Conservation (phyloP, 768 basidiomycete species). For the Kwoniella botswanensis region DNA sequence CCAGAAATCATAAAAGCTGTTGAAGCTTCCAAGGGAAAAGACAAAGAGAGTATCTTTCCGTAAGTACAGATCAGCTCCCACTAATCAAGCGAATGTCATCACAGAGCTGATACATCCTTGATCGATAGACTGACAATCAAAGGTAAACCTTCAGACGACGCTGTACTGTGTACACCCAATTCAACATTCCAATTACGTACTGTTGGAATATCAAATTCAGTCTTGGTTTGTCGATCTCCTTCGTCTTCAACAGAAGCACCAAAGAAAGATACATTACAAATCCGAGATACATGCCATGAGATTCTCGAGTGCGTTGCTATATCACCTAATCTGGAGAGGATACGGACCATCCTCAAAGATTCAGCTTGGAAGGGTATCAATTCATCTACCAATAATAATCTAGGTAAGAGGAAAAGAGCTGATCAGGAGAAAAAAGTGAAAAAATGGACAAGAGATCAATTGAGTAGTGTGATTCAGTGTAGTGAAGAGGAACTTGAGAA, state of each 20-base stretch:
- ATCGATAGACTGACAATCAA: conserved; percentile 72
- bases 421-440: conserved; percentile 59
- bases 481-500: conserved; percentile 74
- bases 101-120: not conserved
- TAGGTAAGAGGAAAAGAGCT: conserved; percentile 15
- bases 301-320: conserved; percentile 78
- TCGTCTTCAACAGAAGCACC: conserved; percentile 6
- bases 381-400: not conserved
- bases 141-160: conserved; percentile 79
- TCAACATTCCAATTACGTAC: conserved; percentile 84
- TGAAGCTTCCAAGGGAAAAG: conserved; percentile 33
- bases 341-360: conserved; percentile 68
- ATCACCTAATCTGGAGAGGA: conserved; percentile 75
- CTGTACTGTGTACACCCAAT: conserved; percentile 81
- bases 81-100: too few species aligned
- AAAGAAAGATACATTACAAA: conserved; percentile 61
- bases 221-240: conserved; percentile 66
- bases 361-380: conserved; percentile 70
- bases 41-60: conserved; percentile 29
- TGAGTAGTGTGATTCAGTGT: conserved; percentile 73
- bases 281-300: conserved; percentile 80
- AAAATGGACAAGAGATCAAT: conserved; percentile 67
- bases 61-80: conserved; percentile 22
- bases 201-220: conserved; percentile 84
- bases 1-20: conserved; percentile 54